Conservation (phyloP, 2,329 filamentous ascomycete genomes). For the Kalaharituber pfeilii region DNA sequence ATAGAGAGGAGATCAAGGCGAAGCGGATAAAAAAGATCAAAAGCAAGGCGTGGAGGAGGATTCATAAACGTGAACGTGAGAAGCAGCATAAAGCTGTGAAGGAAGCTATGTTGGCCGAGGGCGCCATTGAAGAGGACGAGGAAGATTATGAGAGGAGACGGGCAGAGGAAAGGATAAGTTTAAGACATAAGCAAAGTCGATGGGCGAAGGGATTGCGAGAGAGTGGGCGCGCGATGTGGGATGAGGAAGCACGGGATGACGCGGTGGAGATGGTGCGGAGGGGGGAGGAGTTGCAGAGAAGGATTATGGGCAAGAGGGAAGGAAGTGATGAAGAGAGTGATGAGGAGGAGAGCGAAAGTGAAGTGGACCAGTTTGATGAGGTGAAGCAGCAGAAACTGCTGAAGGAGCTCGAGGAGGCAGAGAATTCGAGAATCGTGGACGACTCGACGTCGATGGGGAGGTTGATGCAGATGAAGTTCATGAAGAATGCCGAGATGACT, state of each 20-base stretch:
- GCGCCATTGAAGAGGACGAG: constrained; percentile 43
- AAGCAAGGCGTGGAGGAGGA: constrained; percentile 81
- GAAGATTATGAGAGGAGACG: constrained; percentile 54
- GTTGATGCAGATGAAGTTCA: constrained; percentile 77
- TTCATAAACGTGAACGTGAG: constrained; percentile 66
- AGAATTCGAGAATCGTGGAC: constrained; percentile 25
- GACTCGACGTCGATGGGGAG: constrained; percentile 37
- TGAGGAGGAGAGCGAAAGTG: constrained; percentile 28
- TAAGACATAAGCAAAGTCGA: constrained; percentile 71
- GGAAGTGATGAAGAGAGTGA: constrained; percentile 33
- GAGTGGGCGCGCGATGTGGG: constrained; percentile 67
- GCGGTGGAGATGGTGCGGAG: constrained; percentile 65
- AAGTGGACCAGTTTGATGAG: constrained; percentile 45
- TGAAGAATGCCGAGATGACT: constrained; percentile 71
- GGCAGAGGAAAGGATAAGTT: constrained; percentile 70
- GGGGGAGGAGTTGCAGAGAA: constrained; percentile 62
- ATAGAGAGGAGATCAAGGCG: constrained; percentile 70
- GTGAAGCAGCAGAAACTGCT: constrained; percentile 40
- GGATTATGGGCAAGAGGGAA: constrained; percentile 56
- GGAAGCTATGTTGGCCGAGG: constrained; percentile 39
- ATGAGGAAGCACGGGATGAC: constrained; percentile 64
- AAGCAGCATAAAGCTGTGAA: constrained; percentile 38
- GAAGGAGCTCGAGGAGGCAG: constrained; percentile 31
- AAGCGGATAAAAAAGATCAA: constrained; percentile 99
- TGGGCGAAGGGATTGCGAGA: constrained; percentile 77